Conservation (phyloP, 139 green algal species). For the Spirogloea muscicola region DNA sequence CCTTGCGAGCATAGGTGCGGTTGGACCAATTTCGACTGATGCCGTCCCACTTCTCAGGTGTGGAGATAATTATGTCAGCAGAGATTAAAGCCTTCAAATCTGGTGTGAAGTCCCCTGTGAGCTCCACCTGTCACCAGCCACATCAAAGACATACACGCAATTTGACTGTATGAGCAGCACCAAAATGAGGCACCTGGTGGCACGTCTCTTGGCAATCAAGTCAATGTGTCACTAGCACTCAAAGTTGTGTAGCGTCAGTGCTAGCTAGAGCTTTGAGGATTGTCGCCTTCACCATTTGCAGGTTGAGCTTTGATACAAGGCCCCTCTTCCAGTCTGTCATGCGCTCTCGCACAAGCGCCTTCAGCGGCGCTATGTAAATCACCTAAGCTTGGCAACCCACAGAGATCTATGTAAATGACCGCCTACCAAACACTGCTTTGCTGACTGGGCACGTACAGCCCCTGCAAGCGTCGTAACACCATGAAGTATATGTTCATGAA, state of each 20-base stretch:
- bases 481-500: too few relatives aligned
- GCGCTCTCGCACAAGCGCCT: constrained; percentile 91
- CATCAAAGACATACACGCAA: too few relatives aligned
- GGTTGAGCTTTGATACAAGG: constrained; percentile 60
- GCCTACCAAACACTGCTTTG: too few relatives aligned
- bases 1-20: constrained; percentile 54
- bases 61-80: constrained; percentile 92
- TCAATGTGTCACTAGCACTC: too few relatives aligned
- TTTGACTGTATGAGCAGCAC: too few relatives aligned
- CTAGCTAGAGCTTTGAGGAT: too few relatives aligned
- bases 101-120: constrained; percentile 90
- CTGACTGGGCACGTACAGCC: too few relatives aligned
- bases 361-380: constrained; percentile 96
- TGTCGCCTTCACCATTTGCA: constrained; percentile 50
- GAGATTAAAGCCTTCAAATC: constrained; percentile 62
- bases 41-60: constrained; percentile 97
- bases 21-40: constrained; percentile 86
- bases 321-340: constrained; percentile 83
- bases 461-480: too few relatives aligned
- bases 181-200: too few relatives aligned
- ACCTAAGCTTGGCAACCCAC: constrained; percentile 49
- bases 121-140: constrained; percentile 74
- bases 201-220: too few relatives aligned
- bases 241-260: too few relatives aligned
- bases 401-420: background rate